Evolutionary conservation across 768 basidiomycete species (phyloP), one percentile per base, ranked within the genome.

Genomic region (Tephrocybe sp.): DNA sequence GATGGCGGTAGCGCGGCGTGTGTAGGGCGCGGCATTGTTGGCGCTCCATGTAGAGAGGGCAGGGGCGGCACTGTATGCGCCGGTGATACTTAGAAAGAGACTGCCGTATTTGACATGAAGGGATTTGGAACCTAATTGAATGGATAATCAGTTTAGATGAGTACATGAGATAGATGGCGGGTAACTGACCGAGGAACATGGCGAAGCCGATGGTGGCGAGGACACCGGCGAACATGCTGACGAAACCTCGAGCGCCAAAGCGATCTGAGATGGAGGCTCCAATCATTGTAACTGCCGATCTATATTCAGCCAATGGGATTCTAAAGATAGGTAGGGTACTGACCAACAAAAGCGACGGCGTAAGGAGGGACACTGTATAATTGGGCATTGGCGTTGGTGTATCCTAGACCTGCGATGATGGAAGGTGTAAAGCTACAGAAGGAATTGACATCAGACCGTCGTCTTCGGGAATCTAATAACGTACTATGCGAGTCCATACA

Each of bases 381-480:
- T 58, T 87, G 84, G 12, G 81, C 78, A 21, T 69, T 62, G 32
- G 77, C 69, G 0, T 76, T 72, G 2, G 72, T 73, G 60, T 76
- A 85, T 15, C 83, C 84, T 6, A 87, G 73, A n/a, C 73, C 70
- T 24, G 78, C 69, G 9, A 91, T 80, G 64, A 92, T 87, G 4
- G 84, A 83, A 7, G 88, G 88, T 7, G 81, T 69, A 65, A 92
- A 90, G 57, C 87, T 81, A 35, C 9, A 4, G 42, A 26, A 25
- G 13, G 44, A 27, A 13, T 25, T 40, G n/a, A 36, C 32, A 16
- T 37, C n/a, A 46, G 32, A 12, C 34, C 11, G 21, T 16, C 21
- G 9, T 22, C 22, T 25, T n/a, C 8, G 36, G 24, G 30, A 15
- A 28, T 47, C 37, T 25, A 35, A 28, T 4, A 34, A 69, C 72